Percentiles rank a stretch among this genome's conserved stretches.
These are phyloP conservation scores for Psilocybe azurescens DNA, from an alignment of 768 basidiomycete species.

Conservation along the genomic window DNA sequence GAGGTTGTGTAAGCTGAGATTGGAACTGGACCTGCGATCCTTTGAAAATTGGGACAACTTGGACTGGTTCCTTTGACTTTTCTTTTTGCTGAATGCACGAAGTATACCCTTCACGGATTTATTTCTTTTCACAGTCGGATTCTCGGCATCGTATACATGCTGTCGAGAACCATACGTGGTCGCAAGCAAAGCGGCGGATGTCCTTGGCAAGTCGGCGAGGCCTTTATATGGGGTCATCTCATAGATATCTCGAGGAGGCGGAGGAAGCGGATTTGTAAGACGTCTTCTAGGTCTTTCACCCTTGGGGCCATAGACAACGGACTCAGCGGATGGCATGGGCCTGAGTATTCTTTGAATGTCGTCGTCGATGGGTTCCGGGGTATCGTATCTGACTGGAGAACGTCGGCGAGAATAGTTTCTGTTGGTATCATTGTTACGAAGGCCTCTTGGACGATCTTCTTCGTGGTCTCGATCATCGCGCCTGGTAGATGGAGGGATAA, in stretches of 20 bases:
- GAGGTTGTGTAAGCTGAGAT: not conserved
- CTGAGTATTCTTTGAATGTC: slow-evolving; percentile 33
- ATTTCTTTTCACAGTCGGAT: slow-evolving; percentile 32
- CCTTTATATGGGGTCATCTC: slow-evolving; percentile 59
- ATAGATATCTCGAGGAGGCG: slow-evolving; percentile 66
- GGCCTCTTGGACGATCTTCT: slow-evolving; percentile 22
- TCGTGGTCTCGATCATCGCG: slow-evolving; percentile 22
- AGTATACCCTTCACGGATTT: slow-evolving; percentile 49
- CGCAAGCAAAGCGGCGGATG: slow-evolving; percentile 40
- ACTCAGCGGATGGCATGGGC: slow-evolving; percentile 35
- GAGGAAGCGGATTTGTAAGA: slow-evolving; percentile 63
- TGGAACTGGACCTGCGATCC: slow-evolving; percentile 16
- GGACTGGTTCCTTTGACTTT: slow-evolving; percentile 25
- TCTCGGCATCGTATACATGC: slow-evolving; percentile 18
- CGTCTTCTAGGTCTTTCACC: slow-evolving; percentile 25
- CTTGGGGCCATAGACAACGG: slow-evolving; percentile 35
- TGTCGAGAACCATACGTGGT: slow-evolving; percentile 32
- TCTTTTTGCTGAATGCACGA: slow-evolving; percentile 44
- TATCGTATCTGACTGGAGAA: slow-evolving; percentile 15
- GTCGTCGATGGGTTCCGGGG: slow-evolving; percentile 24
- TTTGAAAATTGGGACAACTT: slow-evolving; percentile 30
- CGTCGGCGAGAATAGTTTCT: slow-evolving; percentile 16
- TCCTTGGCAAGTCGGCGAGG: slow-evolving; percentile 57
- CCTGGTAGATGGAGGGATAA: slow-evolving; percentile 22
- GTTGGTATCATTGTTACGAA: slow-evolving; percentile 4